phyloP scores from a whole-genome alignment of 306 rosid genomes.

The Prosopis cineraria region DNA sequence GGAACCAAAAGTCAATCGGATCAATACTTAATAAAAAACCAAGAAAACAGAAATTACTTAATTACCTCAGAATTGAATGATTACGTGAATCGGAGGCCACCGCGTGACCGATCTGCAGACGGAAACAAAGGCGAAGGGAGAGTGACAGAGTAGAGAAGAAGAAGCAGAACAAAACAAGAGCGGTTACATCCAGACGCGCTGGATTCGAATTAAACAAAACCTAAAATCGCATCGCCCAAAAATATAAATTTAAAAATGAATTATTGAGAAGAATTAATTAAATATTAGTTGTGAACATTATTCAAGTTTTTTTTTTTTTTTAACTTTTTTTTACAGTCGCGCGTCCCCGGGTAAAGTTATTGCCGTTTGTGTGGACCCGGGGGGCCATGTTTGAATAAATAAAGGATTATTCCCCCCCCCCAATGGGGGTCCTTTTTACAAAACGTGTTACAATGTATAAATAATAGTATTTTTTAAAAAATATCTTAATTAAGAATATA shows the following conservation, averaged over 20 bases:
- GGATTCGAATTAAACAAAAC: constrained; percentile 40
- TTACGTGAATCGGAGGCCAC: not conserved
- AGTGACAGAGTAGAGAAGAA: constrained; percentile 26
- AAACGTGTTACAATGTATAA: too few relatives aligned
- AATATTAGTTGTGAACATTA: not conserved
- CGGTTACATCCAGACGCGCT: constrained; percentile 41
- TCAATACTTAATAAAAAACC: not conserved
- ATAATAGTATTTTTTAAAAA: too few relatives aligned
- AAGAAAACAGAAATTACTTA: not conserved
- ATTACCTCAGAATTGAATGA: constrained; percentile 37
- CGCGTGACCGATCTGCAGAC: constrained; percentile 36
- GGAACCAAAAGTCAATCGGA: constrained; percentile 1
- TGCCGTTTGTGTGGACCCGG: not conserved
- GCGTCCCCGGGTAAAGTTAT: not conserved
- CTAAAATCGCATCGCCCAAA: not conserved
- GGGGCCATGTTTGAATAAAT: not conserved
- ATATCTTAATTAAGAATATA: too few relatives aligned
- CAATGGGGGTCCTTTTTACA: too few relatives aligned
- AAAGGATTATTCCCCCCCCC: too few relatives aligned
- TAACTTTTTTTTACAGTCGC: not conserved
- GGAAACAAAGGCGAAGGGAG: not conserved
- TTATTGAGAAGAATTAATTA: constrained; percentile 1
- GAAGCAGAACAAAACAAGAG: constrained; percentile 21
- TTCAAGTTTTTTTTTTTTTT: not conserved
- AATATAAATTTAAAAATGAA: not conserved